Conservation (phyloP, 768 basidiomycete genomes). For the Termitomyces sp. region DNA sequence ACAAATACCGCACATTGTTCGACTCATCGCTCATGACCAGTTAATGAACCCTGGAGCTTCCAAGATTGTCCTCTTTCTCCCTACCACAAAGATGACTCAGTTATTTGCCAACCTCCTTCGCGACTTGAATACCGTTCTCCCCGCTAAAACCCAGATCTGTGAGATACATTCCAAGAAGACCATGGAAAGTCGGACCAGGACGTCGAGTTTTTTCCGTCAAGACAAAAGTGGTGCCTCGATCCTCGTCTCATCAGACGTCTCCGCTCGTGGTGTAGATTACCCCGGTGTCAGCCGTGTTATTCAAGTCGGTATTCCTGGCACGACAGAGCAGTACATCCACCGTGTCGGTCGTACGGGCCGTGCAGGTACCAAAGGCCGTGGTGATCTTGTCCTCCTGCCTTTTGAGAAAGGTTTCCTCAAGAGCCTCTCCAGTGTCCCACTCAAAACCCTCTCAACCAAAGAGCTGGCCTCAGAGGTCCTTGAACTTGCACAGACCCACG, state of each 20-base stretch:
- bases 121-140: conserved; percentile 40
- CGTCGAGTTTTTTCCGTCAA: conserved; percentile 56
- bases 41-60: conserved; percentile 57
- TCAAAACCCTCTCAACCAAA: conserved; percentile 50
- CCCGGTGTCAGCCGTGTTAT: conserved; percentile 86
- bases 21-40: conserved; percentile 86
- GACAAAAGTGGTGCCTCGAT: conserved; percentile 50
- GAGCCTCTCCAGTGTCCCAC: conserved; percentile 59
- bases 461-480: conserved; percentile 41
- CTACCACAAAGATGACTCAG: conserved; percentile 81
- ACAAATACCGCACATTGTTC: conserved; percentile 74
- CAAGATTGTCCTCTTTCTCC: conserved; percentile 79
- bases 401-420: conserved; percentile 72
- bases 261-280: conserved; percentile 86
- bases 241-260: conserved; percentile 83
- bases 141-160: conserved; percentile 54
- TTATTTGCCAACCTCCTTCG: conserved; percentile 62
- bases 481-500: conserved; percentile 40
- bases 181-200: conserved; percentile 48
- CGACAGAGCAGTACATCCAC: conserved; percentile 73
- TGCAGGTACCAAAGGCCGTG: conserved; percentile 55
- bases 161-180: conserved; percentile 80
- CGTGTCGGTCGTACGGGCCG: conserved; percentile 85
- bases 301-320: conserved; percentile 78
- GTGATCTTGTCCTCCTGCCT: conserved; percentile 74